Conservation (phyloP, 2,329 filamentous ascomycete species). For the Aspergillus aculeatinus region DNA sequence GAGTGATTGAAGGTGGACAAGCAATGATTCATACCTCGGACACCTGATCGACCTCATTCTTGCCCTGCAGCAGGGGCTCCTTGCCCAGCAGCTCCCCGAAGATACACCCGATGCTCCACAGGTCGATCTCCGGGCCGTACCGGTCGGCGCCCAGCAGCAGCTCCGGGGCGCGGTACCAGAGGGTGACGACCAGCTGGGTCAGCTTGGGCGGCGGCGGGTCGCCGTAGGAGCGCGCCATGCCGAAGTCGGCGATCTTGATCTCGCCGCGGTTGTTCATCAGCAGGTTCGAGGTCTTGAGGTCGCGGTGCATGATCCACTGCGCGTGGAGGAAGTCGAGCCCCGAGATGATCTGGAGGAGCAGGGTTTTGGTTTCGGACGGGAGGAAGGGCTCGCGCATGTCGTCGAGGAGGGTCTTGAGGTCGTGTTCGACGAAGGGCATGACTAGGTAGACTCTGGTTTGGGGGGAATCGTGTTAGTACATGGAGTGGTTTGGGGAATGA, state of each 20-base stretch:
- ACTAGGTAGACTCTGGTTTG: conserved; percentile 75
- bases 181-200: conserved; percentile 89
- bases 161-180: conserved; percentile 95
- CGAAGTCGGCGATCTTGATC: conserved; percentile 96
- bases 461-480: conserved; percentile 23
- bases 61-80: conserved; percentile 79
- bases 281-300: conserved; percentile 91
- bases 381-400: conserved; percentile 94
- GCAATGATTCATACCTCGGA: conserved; percentile 52
- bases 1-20: too few species aligned
- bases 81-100: conserved; percentile 87
- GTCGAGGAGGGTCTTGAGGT: conserved; percentile 87
- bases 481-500: background rate
- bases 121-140: conserved; percentile 78
- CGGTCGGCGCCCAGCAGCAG: conserved; percentile 75
- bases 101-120: conserved; percentile 96
- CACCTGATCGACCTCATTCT: conserved; percentile 89
- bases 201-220: conserved; percentile 76
- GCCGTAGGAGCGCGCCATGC: conserved; percentile 89
- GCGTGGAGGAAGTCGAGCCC: conserved; percentile 83
- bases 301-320: conserved; percentile 88
- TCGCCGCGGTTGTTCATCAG: conserved; percentile 92
- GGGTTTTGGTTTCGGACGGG: conserved; percentile 86
- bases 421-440: conserved; percentile 96
- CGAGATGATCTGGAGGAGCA: conserved; percentile 77